Percentiles rank a stretch among this genome's conserved stretches.
Conservation (phyloP, 108 stramenopile genomes). For the Nannochloropsis oceanica region DNA sequence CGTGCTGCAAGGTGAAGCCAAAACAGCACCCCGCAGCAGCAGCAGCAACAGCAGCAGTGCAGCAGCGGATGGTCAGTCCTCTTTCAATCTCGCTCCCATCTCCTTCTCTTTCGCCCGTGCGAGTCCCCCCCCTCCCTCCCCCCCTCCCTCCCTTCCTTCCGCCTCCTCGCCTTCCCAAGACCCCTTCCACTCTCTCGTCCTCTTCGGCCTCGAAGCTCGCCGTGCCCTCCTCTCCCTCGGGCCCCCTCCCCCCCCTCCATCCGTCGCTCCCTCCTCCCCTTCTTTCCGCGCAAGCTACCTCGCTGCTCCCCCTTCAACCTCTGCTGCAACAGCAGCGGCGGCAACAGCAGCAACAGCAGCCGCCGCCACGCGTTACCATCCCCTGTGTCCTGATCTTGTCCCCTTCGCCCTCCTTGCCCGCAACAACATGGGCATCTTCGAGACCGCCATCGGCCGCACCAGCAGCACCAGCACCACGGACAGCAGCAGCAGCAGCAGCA, state of each 20-base stretch:
- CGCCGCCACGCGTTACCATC: background rate
- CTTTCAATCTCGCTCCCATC: background rate
- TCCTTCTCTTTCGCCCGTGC: background rate
- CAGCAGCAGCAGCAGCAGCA: background rate
- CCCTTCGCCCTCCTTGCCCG: background rate
- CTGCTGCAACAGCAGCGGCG: no score
- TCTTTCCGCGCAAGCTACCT: background rate
- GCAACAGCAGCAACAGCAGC: background rate
- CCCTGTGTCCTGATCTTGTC: background rate
- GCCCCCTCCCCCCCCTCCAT: background rate
- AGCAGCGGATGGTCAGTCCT: background rate
- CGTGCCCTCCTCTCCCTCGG: background rate
- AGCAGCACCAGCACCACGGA: background rate
- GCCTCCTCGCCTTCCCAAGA: background rate
- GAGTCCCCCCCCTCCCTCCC: background rate
- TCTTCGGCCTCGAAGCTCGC: background rate
- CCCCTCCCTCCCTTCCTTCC: background rate
- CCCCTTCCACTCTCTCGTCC: background rate
- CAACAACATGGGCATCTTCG: background rate
- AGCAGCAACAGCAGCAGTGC: background rate
- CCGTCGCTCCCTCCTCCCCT: background rate
- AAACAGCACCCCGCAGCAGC: background rate
- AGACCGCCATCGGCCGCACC: no score
- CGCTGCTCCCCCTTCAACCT: no score
- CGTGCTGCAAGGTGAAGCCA: background rate